These are phyloP conservation scores for Hypoxylon rickii DNA, from an alignment of 495 filamentous ascomycete species.

Conservation along the genomic window DNA sequence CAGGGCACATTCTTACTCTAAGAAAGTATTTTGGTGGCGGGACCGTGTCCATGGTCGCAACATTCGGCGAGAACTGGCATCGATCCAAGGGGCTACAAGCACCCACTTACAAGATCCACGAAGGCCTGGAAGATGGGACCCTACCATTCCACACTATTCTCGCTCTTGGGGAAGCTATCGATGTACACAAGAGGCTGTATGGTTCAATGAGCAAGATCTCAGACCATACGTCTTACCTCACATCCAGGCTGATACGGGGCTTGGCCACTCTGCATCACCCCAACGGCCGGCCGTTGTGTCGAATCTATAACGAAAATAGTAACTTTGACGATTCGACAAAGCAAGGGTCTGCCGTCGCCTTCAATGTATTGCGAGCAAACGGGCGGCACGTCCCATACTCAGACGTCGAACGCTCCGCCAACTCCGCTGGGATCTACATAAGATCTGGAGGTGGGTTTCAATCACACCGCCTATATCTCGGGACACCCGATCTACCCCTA, in stretches of 20 bases:
- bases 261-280: constrained; percentile 59
- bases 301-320: constrained; percentile 62
- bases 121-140: constrained; percentile 77
- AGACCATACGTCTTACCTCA: constrained; percentile 63
- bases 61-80: constrained; percentile 65
- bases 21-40: constrained; percentile 79
- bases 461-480: constrained; percentile 40
- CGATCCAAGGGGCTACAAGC: constrained; percentile 56
- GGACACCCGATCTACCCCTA: constrained; percentile 57
- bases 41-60: constrained; percentile 71
- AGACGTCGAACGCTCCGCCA: constrained; percentile 66
- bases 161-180: constrained; percentile 70
- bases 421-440: constrained; percentile 65
- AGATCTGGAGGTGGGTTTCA: constrained; percentile 67
- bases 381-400: constrained; percentile 63
- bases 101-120: constrained; percentile 56
- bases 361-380: constrained; percentile 62
- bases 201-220: constrained; percentile 65
- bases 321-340: constrained; percentile 59
- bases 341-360: constrained; percentile 74
- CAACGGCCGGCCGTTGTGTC: constrained; percentile 61
- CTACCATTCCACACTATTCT: constrained; percentile 78
- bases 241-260: constrained; percentile 53
- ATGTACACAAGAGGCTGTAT: constrained; percentile 66
- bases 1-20: constrained; percentile 63